phyloP scores from a whole-genome alignment of 129 eudicot genomes.

The Lactuca saligna region DNA sequence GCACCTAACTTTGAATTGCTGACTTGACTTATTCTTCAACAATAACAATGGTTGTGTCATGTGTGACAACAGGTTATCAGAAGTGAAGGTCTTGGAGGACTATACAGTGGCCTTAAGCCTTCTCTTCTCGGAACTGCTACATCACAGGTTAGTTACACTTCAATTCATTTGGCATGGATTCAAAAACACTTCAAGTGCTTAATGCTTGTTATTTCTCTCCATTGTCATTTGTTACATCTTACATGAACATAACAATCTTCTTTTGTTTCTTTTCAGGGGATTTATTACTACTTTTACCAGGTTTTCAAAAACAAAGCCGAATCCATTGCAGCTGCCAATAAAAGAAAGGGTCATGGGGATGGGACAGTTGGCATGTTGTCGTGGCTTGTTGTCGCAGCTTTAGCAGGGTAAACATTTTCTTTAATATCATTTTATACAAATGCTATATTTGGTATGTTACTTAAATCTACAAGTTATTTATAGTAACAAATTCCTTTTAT shows the following conservation, averaged over 20 bases:
- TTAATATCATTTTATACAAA: too few relatives aligned
- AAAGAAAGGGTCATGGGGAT: conserved; percentile 75
- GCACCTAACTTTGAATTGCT: too few relatives aligned
- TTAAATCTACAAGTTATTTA: neutral
- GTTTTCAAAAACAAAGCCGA: conserved; percentile 94
- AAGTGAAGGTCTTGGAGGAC: conserved; percentile 86
- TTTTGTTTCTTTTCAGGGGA: conserved; percentile 60
- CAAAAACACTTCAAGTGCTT: neutral
- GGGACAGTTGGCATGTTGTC: conserved; percentile 89
- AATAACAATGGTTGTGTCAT: too few relatives aligned
- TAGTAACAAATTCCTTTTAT: conserved; percentile 14
- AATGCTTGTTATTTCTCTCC: neutral
- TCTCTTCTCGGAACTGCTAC: conserved; percentile 95
- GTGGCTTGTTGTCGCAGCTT: conserved; percentile 95
- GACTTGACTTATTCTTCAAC: too few relatives aligned
- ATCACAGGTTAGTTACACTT: conserved; percentile 69
- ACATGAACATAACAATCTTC: conserved; percentile 14
- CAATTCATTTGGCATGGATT: neutral
- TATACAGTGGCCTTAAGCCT: conserved; percentile 97
- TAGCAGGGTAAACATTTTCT: conserved; percentile 64
- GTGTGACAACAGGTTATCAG: conserved; percentile 52
- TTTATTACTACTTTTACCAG: conserved; percentile 91
- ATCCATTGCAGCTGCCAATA: conserved; percentile 71
- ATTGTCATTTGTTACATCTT: neutral
- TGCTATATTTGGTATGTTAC: too few relatives aligned